Conservation (phyloP, 805 yeast species). For the Brettanomyces naardenensis region DNA sequence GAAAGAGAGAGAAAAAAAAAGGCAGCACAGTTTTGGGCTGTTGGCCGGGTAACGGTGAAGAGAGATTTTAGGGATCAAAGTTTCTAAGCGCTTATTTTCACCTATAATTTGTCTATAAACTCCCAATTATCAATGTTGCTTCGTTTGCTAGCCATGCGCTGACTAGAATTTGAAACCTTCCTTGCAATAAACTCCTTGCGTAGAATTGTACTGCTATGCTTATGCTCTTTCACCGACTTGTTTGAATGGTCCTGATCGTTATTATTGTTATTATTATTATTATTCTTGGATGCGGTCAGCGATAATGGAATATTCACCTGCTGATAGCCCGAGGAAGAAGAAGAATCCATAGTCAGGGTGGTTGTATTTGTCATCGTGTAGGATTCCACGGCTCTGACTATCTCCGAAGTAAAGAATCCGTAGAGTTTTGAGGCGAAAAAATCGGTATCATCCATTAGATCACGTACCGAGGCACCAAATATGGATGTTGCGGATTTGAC, state of each 20-base stretch:
- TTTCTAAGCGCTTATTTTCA: no score
- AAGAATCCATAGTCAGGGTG: neutral
- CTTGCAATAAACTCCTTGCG: no score
- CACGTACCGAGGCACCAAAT: neutral
- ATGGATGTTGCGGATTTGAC: neutral
- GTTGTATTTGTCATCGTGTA: neutral
- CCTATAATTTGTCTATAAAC: neutral
- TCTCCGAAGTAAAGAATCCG: neutral
- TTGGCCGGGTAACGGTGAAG: no score
- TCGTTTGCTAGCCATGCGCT: no score
- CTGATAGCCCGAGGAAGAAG: neutral
- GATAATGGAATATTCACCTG: neutral
- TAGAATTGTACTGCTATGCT: neutral
- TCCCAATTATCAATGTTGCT: conserved; percentile 2
- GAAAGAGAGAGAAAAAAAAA: no score
- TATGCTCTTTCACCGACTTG: no score
- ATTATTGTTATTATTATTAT: no score
- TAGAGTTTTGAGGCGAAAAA: neutral
- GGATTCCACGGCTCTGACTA: conserved; percentile 1
- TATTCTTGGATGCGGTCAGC: no score
- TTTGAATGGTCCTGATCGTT: no score
- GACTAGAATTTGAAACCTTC: no score
- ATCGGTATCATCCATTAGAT: neutral
- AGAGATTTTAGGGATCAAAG: no score
- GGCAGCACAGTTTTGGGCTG: no score